These are phyloP conservation scores for Debaryomyces prosopidis DNA, from an alignment of 805 yeast species.

Conservation along the genomic window DNA sequence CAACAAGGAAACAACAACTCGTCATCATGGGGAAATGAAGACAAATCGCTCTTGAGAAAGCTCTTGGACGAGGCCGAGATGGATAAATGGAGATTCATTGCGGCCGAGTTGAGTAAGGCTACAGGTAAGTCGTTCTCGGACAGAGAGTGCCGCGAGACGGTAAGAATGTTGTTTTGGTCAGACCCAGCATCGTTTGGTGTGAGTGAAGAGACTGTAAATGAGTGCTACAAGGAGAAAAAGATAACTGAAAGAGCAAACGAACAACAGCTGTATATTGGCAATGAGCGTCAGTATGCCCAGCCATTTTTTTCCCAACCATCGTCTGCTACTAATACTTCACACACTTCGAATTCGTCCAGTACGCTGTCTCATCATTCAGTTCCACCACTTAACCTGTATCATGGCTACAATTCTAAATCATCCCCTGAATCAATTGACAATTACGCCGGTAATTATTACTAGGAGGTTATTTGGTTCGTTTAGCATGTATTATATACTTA, in stretches of 20 bases:
- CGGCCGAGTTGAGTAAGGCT: constrained; percentile 57
- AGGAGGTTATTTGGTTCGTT: background rate
- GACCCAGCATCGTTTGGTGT: constrained; percentile 62
- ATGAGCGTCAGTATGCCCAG: constrained; percentile 10
- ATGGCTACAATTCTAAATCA: background rate
- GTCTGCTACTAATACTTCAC: background rate
- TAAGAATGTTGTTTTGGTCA: constrained; percentile 52
- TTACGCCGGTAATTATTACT: background rate
- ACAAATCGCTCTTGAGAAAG: constrained; percentile 48
- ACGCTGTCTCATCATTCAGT: too few species aligned
- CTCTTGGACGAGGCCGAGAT: constrained; percentile 69
- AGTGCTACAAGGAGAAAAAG: constrained; percentile 36
- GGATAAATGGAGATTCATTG: constrained; percentile 68
- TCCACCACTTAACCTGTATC: background rate
- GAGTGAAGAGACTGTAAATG: constrained; percentile 43
- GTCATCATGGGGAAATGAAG: constrained; percentile 60
- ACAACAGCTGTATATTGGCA: constrained; percentile 10
- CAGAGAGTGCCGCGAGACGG: constrained; percentile 54
- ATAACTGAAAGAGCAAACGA: constrained; percentile 34
- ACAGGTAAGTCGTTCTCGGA: constrained; percentile 53
- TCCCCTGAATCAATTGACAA: background rate
- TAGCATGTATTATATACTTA: too few species aligned
- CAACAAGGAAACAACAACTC: constrained; percentile 76
- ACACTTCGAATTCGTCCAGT: too few species aligned
- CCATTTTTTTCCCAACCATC: background rate